These are phyloP conservation scores for Cyberlindnera petersonii DNA, from an alignment of 805 yeast genomes.

Conservation along the genomic window DNA sequence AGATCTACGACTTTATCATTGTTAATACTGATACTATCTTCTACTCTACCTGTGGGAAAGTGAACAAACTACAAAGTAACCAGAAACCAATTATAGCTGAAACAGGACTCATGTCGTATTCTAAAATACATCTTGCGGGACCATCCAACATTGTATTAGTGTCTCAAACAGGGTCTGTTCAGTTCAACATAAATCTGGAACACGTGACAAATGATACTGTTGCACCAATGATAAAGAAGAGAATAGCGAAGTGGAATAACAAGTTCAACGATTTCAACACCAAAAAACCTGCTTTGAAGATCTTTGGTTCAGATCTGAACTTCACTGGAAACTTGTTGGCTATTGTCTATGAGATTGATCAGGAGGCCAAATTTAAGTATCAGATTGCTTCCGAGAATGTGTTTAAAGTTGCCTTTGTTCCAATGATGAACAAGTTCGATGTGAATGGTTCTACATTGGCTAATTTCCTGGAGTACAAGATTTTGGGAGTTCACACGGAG, in stretches of 20 bases:
- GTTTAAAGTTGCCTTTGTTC: conserved; percentile 19
- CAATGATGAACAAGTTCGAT: conserved; percentile 8
- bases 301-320: conserved; percentile 19
- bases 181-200: conserved; percentile 5
- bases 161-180: conserved; percentile 10
- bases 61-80: background rate
- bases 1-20: conserved; percentile 19
- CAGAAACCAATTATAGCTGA: background rate
- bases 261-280: conserved; percentile 25
- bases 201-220: conserved; percentile 9
- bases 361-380: conserved; percentile 20
- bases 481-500: conserved; percentile 9
- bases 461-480: conserved; percentile 20
- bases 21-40: background rate
- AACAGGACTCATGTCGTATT: conserved; percentile 10
- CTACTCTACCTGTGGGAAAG: conserved; percentile 12
- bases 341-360: conserved; percentile 21
- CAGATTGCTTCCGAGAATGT: conserved; percentile 23
- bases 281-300: conserved; percentile 14
- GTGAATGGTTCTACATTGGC: conserved; percentile 20
- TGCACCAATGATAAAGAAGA: conserved; percentile 13
- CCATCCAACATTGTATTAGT: conserved; percentile 5
- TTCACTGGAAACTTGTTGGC: conserved; percentile 19
- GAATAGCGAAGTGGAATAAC: conserved; percentile 22
- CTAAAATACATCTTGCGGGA: conserved; percentile 15